Conservation (phyloP, 2,329 filamentous ascomycete genomes). For the Arthroderma sp. region DNA sequence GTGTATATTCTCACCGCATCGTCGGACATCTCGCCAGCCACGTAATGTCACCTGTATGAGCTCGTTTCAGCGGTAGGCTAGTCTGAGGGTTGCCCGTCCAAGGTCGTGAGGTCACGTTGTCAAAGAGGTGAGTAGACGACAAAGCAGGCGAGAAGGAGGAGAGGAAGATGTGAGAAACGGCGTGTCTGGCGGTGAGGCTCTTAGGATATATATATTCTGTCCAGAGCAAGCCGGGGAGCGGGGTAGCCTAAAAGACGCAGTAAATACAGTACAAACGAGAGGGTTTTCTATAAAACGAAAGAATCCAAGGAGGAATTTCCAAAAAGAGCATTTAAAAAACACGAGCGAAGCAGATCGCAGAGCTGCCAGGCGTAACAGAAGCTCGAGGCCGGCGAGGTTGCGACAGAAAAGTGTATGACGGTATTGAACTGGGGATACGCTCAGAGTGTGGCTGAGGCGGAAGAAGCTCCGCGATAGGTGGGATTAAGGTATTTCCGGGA, state of each 20-base stretch:
- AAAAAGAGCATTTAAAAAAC: too few relatives aligned
- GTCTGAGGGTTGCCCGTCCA: background rate
- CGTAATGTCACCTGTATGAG: background rate
- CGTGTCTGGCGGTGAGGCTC: too few relatives aligned
- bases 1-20: constrained; percentile 24
- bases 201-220: too few relatives aligned
- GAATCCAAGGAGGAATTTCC: constrained; percentile 1
- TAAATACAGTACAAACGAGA: background rate
- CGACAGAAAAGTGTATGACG: constrained; percentile 12
- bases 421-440: constrained; percentile 1
- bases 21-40: constrained; percentile 25
- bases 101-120: background rate
- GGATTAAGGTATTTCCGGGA: constrained; percentile 4
- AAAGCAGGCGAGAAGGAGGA: background rate
- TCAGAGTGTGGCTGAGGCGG: background rate
- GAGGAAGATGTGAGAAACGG: background rate
- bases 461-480: constrained; percentile 5
- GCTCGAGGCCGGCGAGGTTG: background rate
- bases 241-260: background rate
- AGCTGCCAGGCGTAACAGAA: constrained; percentile 5
- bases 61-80: background rate
- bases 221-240: too few relatives aligned
- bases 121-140: background rate
- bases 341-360: background rate
- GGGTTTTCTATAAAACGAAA: constrained; percentile 2